Percentiles rank a stretch among this genome's conserved stretches.
Conservation (phyloP, 805 yeast species). For the Saturnispora saitoi region DNA sequence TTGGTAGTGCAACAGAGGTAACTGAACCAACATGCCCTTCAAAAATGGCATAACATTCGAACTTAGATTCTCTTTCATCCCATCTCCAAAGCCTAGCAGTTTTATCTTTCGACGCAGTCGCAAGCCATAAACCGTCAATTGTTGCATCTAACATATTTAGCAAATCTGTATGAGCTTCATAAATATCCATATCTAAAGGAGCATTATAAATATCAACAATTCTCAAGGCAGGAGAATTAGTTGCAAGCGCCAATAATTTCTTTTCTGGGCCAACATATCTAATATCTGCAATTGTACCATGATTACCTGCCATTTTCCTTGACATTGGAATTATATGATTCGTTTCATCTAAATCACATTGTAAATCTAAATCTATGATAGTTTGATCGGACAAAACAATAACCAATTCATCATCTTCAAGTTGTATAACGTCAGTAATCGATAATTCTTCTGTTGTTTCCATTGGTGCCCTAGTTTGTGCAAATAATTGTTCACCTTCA, state of each 20-base stretch:
- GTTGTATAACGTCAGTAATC: constrained; percentile 45
- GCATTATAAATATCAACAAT: constrained; percentile 51
- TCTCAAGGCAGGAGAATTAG: constrained; percentile 85
- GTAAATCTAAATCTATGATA: constrained; percentile 29
- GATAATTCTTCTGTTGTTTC: constrained; percentile 65
- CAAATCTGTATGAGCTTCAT: constrained; percentile 80
- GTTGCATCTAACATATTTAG: constrained; percentile 74
- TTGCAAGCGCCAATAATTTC: constrained; percentile 68
- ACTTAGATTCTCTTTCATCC: constrained; percentile 33
- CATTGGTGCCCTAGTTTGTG: constrained; percentile 39
- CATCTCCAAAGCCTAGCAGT: constrained; percentile 79
- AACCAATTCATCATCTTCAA: constrained; percentile 30
- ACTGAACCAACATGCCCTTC: constrained; percentile 85
- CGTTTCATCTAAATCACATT: constrained; percentile 22
- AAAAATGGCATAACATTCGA: constrained; percentile 49
- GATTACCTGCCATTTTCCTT: constrained; percentile 77
- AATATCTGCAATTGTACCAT: constrained; percentile 91
- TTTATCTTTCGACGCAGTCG: constrained; percentile 85
- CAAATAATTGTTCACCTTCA: constrained; percentile 38
- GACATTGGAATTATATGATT: constrained; percentile 33
- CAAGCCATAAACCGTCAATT: constrained; percentile 79
- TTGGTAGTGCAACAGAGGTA: constrained; percentile 71
- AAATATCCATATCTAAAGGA: constrained; percentile 53
- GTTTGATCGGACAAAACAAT: constrained; percentile 81
- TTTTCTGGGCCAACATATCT: constrained; percentile 60